Conservation (phyloP, 106 monocot species). For the Phalaenopsis equestris region DNA sequence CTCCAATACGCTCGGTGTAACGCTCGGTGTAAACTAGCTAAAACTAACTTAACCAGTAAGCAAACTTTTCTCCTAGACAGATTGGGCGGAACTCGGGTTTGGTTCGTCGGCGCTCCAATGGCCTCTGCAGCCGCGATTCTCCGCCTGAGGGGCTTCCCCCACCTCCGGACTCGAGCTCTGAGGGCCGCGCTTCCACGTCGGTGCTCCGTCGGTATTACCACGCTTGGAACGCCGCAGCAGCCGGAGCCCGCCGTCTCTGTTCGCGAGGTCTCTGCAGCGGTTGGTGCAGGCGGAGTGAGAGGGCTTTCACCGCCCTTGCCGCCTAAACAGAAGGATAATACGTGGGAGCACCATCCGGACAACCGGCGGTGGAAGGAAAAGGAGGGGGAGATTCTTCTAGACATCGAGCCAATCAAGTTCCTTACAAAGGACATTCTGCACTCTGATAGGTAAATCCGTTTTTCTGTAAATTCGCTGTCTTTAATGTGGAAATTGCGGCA, state of each 20-base stretch:
- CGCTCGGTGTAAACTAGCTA: too few relatives aligned
- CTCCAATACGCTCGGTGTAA: too few relatives aligned
- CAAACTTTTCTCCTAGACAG: too few relatives aligned
- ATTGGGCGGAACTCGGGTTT: background rate
- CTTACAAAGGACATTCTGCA: slow-evolving; percentile 74
- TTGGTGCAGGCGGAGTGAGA: background rate
- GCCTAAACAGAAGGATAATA: background rate
- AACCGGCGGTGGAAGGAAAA: slow-evolving; percentile 59
- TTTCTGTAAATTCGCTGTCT: background rate
- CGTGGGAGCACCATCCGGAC: slow-evolving; percentile 41
- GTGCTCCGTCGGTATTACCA: background rate
- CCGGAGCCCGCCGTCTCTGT: background rate
- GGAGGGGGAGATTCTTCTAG: slow-evolving; percentile 65
- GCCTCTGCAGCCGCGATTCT: background rate
- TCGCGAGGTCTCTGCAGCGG: background rate
- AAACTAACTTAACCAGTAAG: too few relatives aligned
- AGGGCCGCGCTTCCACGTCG: background rate
- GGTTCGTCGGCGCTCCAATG: background rate
- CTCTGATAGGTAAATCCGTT: slow-evolving; percentile 35
- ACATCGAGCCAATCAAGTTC: slow-evolving; percentile 40
- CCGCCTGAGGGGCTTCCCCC: background rate
- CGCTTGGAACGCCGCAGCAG: background rate
- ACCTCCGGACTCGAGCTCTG: background rate
- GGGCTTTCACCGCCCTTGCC: slow-evolving; percentile 5
- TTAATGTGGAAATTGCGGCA: too few relatives aligned